Evolutionary conservation across 176 grass and related monocot species (phyloP).

Genomic region (Phyllostachys edulis): DNA sequence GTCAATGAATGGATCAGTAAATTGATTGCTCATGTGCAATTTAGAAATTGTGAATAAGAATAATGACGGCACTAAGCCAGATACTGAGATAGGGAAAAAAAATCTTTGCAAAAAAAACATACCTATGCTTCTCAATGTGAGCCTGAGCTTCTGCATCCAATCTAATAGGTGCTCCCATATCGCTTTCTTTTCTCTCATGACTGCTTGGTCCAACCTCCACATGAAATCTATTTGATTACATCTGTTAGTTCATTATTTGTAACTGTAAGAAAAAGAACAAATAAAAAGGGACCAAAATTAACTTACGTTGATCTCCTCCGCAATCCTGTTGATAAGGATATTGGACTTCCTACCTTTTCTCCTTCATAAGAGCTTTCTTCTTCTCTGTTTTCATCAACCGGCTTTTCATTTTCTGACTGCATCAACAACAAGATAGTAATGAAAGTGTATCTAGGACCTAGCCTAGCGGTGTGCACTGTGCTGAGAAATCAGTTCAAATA

Average conservation of each 20-base stretch:
- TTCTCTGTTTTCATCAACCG: slow-evolving; percentile 49
- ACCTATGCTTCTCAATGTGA: slow-evolving; percentile 93
- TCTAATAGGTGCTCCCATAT: slow-evolving; percentile 58
- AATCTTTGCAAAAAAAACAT: not conserved
- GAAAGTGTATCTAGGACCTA: not conserved
- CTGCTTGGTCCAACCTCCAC: slow-evolving; percentile 37
- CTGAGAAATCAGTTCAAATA: not conserved
- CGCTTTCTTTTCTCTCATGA: slow-evolving; percentile 48
- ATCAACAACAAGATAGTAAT: slow-evolving; percentile 19
- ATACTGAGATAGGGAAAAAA: not conserved
- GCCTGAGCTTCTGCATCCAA: slow-evolving; percentile 77
- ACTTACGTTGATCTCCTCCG: slow-evolving; percentile 69
- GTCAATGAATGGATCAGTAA: not conserved
- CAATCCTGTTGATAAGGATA: slow-evolving; percentile 60
- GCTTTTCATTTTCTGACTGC: slow-evolving; percentile 59
- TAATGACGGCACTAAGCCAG: not conserved
- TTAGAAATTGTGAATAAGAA: not conserved
- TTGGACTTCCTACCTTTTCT: slow-evolving; percentile 42
- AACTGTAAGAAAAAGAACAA: not conserved
- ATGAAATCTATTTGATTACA: slow-evolving; percentile 45
- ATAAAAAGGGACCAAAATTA: not conserved
- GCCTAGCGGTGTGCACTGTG: not conserved
- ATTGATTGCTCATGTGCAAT: not conserved
- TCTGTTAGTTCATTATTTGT: not conserved
- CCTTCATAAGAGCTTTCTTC: slow-evolving; percentile 43